Evolutionary conservation across 225 moss, liverwort and hornwort species (phyloP).

Genomic region (Lunularia cruciata): DNA sequence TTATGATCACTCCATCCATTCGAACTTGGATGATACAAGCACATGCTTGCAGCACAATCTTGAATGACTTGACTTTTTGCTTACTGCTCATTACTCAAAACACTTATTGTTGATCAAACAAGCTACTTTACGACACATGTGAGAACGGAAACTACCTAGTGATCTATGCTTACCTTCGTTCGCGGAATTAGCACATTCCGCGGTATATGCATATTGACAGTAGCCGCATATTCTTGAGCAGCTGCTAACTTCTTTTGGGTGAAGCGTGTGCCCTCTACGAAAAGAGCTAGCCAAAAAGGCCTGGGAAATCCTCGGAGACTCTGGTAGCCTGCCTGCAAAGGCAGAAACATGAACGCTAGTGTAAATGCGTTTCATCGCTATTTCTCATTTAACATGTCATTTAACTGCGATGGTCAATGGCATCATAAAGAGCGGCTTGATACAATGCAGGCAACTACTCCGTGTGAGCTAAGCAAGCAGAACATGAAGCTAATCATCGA

Average conservation of each 20-base stretch:
- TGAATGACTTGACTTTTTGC: too few species aligned
- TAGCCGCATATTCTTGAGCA: constrained; percentile 76
- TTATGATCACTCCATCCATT: too few species aligned
- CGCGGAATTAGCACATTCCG: constrained; percentile 96
- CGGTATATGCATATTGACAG: constrained; percentile 69
- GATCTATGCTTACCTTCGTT: constrained; percentile 62
- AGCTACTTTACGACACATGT: too few species aligned
- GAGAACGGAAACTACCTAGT: too few species aligned
- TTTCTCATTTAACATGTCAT: neutral
- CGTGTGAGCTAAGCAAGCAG: too few species aligned
- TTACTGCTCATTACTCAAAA: too few species aligned
- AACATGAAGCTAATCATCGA: too few species aligned
- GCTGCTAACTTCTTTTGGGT: constrained; percentile 81
- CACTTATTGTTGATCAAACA: too few species aligned
- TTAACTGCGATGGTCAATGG: neutral
- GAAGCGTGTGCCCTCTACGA: constrained; percentile 97
- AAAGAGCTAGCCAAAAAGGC: constrained; percentile 95
- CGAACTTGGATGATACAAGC: too few species aligned
- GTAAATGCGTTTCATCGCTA: neutral
- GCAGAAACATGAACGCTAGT: too few species aligned
- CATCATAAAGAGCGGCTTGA: neutral
- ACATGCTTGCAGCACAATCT: too few species aligned
- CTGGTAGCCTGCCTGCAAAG: constrained; percentile 80
- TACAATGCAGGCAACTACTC: too few species aligned
- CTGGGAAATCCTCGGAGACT: constrained; percentile 81